A percentile compares a stretch with the other conserved stretches of the same genome.
Conservation (phyloP, 2,329 filamentous ascomycete species). For the Claviceps maximensis region DNA sequence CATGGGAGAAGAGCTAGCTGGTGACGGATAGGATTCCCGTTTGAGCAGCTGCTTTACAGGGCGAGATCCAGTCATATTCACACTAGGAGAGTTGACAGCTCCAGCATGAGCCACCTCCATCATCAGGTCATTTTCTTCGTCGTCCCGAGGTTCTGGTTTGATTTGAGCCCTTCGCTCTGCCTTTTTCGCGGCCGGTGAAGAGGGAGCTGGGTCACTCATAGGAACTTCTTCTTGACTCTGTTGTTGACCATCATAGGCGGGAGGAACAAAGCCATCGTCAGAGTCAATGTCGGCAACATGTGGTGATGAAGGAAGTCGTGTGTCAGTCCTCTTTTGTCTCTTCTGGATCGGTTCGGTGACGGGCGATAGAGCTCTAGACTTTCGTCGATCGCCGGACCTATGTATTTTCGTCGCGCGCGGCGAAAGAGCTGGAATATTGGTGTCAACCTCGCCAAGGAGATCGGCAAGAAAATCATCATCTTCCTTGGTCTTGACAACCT, state of each 20-base stretch:
- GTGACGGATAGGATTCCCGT: constrained; percentile 51
- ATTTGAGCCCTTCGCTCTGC: constrained; percentile 54
- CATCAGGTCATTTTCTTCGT: constrained; percentile 73
- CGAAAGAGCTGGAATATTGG: constrained; percentile 46
- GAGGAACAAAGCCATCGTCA: constrained; percentile 42
- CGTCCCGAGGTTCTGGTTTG: constrained; percentile 41
- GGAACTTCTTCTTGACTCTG: constrained; percentile 36
- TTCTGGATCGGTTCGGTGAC: constrained; percentile 43
- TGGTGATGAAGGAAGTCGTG: constrained; percentile 29
- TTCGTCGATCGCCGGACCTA: constrained; percentile 64
- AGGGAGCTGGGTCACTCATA: constrained; percentile 80
- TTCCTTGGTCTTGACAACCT: constrained; percentile 69
- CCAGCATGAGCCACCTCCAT: constrained; percentile 78
- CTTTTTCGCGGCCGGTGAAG: constrained; percentile 72
- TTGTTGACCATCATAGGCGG: constrained; percentile 52
- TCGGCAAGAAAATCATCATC: constrained; percentile 79
- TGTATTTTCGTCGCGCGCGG: constrained; percentile 48
- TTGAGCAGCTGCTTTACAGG: constrained; percentile 60
- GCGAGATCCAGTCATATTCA: constrained; percentile 76
- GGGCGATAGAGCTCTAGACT: constrained; percentile 69
- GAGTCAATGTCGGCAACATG: constrained; percentile 31
- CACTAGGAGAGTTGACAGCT: constrained; percentile 51
- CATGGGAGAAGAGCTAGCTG: constrained; percentile 63
- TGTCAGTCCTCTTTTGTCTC: constrained; percentile 40
- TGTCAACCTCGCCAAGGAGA: constrained; percentile 78